A percentile compares a stretch with the other conserved stretches of the same genome.
Evolutionary conservation across 2,329 filamentous ascomycete species (phyloP).

Genomic region (Podosphaera fusca): DNA sequence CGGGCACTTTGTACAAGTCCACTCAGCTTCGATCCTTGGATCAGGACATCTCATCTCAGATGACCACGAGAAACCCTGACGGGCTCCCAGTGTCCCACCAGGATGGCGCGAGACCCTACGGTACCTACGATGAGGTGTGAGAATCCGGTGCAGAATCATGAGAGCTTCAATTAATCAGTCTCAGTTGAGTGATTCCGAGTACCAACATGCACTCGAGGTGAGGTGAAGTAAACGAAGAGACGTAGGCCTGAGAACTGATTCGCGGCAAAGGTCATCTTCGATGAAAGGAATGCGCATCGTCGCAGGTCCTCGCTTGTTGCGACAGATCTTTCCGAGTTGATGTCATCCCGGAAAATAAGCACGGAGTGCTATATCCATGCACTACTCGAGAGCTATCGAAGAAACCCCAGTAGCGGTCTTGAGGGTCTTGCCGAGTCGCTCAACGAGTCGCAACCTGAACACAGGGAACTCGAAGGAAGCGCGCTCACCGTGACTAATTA

Average conservation of each 20-base stretch:
- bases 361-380: slow-evolving; percentile 43
- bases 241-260: not conserved
- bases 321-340: slow-evolving; percentile 21
- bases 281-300: slow-evolving; percentile 34
- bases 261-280: slow-evolving; percentile 31
- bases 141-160: not conserved
- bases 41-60: not conserved
- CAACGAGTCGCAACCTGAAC: slow-evolving; percentile 3
- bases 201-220: slow-evolving; percentile 23
- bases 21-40: not conserved
- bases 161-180: slow-evolving; percentile 10
- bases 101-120: not conserved
- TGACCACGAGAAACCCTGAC: not conserved
- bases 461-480: not conserved
- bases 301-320: slow-evolving; percentile 42
- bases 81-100: slow-evolving; percentile 7
- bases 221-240: not conserved
- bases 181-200: slow-evolving; percentile 13
- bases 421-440: slow-evolving; percentile 13
- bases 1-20: not conserved
- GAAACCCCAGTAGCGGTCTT: slow-evolving; percentile 10
- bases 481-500: not conserved
- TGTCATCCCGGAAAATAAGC: slow-evolving; percentile 19
- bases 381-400: slow-evolving; percentile 34
- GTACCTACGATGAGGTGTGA: slow-evolving; percentile 8